Evolutionary conservation across 2,329 filamentous ascomycete species (phyloP), one percentile per base, ranked within the genome.

Genomic region (Graphilbum fragrans): DNA sequence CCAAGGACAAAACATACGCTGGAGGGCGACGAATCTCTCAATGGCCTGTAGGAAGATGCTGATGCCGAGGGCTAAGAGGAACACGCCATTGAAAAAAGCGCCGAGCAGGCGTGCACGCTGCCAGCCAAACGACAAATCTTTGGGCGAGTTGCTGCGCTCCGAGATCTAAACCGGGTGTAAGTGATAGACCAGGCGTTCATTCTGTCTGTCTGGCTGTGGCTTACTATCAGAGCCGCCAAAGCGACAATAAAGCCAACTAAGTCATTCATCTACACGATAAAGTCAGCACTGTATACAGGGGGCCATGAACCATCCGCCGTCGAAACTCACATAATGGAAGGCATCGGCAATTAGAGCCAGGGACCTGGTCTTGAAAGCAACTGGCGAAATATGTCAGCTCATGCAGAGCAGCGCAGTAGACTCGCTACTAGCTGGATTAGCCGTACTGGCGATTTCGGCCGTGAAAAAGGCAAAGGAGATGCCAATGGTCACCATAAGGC

Each of bases 11-110:
- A 21, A 17, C 19, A 14, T 14, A 75, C 72, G 58, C 46, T 73
- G 56, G 4, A 80, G 53, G 4, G 68, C 61, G 18, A 80, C 65
- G 52, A 85, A 85, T 29, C 82, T 66, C 57, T 87, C 80, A 39
- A 87, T 68, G 0, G 82, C 78, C 53, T 87, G 82, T 3, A 87
- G 61, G 27, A 82, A 70, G 38, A 87, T 83, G 55, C 80, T 85
- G 29, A 86, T 58, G 1, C 80, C 80, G 2, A 88, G 62, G 1
- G 80, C 82, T 16, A 86, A 58, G 1, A 88, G 67, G 44, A 88
- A 83, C 1, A 80, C 77, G 14, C 82, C 82, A 52, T 88, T 88
- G 67, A 87, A 88, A 58, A 88, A 88, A 19, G 81, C 80, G 5
- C 82, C 82, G 0, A 88, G 64, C 1, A 86, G 57, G n/a, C 74